Conservation (phyloP, 805 yeast genomes). For the Wickerhamomyces queroliae region DNA sequence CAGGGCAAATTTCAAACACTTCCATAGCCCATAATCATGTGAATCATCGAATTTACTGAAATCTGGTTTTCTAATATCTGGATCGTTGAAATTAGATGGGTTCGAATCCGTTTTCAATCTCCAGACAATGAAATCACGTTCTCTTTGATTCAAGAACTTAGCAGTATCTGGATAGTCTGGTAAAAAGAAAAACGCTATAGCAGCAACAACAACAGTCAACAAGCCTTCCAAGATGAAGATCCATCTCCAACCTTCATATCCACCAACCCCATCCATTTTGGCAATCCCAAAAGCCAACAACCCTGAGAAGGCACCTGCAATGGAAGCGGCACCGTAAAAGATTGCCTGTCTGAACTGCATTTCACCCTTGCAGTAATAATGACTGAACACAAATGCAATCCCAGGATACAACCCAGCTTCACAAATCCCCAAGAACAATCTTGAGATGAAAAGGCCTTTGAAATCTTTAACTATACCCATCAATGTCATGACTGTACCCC, state of each 20-base stretch:
- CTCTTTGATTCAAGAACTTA: slow-evolving; percentile 33
- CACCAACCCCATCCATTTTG: slow-evolving; percentile 25
- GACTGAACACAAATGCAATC: slow-evolving; percentile 29
- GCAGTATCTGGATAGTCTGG: slow-evolving; percentile 39
- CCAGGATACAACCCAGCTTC: slow-evolving; percentile 38
- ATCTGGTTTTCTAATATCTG: not conserved
- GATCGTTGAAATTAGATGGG: not conserved
- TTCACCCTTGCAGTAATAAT: slow-evolving; percentile 31
- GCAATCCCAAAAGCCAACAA: slow-evolving; percentile 32
- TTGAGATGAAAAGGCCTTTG: slow-evolving; percentile 22
- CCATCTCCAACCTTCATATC: slow-evolving; percentile 36
- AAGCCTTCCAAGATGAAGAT: slow-evolving; percentile 35
- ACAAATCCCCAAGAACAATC: slow-evolving; percentile 38
- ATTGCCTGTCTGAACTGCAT: slow-evolving; percentile 30
- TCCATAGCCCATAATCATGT: not conserved
- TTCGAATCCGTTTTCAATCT: slow-evolving; percentile 2
- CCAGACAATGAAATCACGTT: slow-evolving; percentile 16
- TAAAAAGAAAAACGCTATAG: slow-evolving; percentile 23
- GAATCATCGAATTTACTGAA: not conserved
- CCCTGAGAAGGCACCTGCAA: slow-evolving; percentile 39
- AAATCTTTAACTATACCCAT: slow-evolving; percentile 36
- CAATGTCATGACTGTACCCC: slow-evolving; percentile 36
- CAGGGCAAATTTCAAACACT: slow-evolving; percentile 9
- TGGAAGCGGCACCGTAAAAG: slow-evolving; percentile 31
- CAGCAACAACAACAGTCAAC: slow-evolving; percentile 36